Evolutionary conservation across 306 rosid species (phyloP).

Genomic region (Rubus parviflorus): DNA sequence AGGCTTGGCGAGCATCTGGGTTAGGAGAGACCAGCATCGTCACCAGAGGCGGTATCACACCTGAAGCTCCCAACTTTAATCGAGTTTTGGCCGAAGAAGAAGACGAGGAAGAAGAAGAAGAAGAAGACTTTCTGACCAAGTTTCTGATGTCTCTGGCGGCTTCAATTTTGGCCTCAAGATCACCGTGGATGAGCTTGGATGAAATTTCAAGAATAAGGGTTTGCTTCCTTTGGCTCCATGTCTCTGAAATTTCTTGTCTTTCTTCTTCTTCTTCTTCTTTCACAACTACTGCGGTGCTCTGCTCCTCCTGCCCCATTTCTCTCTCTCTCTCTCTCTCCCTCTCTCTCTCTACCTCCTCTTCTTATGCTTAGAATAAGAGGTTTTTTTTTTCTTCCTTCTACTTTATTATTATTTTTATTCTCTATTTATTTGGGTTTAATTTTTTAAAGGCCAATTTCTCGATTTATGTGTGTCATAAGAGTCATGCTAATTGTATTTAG

Average conservation of each 20-base stretch:
- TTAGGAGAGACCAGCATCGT: constrained; percentile 71
- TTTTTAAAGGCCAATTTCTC: too few relatives aligned
- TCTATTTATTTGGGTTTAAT: not conserved
- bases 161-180: constrained; percentile 63
- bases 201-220: constrained; percentile 53
- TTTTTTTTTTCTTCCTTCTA: not conserved
- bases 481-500: too few relatives aligned
- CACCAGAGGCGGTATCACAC: constrained; percentile 76
- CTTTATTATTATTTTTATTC: too few relatives aligned
- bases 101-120: constrained; percentile 19
- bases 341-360: not conserved
- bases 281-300: constrained; percentile 21
- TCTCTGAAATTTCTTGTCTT: constrained; percentile 17
- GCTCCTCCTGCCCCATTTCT: constrained; percentile 34
- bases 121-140: constrained; percentile 62
- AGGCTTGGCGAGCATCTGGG: constrained; percentile 72
- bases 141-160: constrained; percentile 85
- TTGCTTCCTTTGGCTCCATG: constrained; percentile 53
- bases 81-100: constrained; percentile 56
- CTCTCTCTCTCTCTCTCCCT: constrained; percentile 20
- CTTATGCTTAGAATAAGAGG: not conserved
- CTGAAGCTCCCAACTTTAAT: constrained; percentile 58
- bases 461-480: too few relatives aligned
- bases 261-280: constrained; percentile 38
- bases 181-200: constrained; percentile 63